These are phyloP conservation scores for Cystobasidium tubakii DNA, from an alignment of 768 basidiomycete species.

Conservation along the genomic window DNA sequence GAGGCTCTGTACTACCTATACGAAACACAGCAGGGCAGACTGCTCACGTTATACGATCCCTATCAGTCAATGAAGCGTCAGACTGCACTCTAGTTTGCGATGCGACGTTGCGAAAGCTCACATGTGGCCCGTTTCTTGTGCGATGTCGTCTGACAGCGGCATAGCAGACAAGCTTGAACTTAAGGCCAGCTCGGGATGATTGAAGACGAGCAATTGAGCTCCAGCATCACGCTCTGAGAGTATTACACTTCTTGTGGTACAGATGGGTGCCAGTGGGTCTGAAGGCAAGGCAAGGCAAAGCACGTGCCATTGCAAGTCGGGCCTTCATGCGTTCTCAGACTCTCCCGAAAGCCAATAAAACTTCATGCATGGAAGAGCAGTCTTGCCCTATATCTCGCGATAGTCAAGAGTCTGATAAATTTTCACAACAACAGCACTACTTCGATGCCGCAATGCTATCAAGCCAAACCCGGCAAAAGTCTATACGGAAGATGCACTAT, in stretches of 20 bases:
- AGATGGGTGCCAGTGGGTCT: too few species aligned
- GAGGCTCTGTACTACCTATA: too few species aligned
- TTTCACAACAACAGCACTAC: not conserved
- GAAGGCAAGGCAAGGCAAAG: too few species aligned
- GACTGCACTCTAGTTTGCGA: too few species aligned
- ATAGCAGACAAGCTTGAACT: slow-evolving; percentile 13
- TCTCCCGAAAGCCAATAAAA: too few species aligned
- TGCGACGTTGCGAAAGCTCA: not conserved
- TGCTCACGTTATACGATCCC: slow-evolving; percentile 35
- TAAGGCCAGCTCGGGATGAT: not conserved
- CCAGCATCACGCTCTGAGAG: not conserved
- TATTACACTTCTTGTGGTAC: too few species aligned
- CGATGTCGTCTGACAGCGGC: slow-evolving; percentile 26
- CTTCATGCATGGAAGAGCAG: too few species aligned
- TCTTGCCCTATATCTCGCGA: too few species aligned
- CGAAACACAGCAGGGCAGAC: too few species aligned
- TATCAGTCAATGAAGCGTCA: not conserved
- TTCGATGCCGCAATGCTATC: not conserved
- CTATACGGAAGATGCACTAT: not conserved
- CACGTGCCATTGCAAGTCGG: too few species aligned
- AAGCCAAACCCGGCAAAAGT: not conserved
- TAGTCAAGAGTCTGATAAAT: too few species aligned
- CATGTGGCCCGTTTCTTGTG: slow-evolving; percentile 30
- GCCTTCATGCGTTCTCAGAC: too few species aligned
- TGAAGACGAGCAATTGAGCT: not conserved